Percentiles rank a stretch among this genome's conserved stretches.
phyloP scores from a whole-genome alignment of 306 rosid genomes.

The Glycine soja region DNA sequence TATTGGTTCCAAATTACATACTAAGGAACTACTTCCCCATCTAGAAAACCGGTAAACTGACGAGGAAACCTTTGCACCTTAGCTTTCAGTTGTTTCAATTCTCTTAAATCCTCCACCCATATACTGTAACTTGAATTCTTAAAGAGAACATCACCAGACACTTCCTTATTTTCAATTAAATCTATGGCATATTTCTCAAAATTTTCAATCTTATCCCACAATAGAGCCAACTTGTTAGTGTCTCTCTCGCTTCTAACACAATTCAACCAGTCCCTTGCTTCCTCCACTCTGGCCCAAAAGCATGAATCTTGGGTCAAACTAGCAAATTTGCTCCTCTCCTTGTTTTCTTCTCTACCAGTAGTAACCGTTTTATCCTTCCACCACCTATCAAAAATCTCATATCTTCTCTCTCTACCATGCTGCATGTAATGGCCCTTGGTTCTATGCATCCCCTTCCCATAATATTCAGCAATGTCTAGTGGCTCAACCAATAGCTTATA shows the following conservation, averaged over 20 bases:
- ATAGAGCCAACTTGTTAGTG: conserved; percentile 39
- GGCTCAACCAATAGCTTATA: conserved; percentile 86
- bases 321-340: conserved; percentile 69
- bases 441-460: conserved; percentile 56
- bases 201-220: conserved; percentile 59
- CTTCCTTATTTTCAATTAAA: conserved; percentile 66
- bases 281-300: conserved; percentile 93
- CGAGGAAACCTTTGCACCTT: conserved; percentile 46
- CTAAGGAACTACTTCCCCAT: conserved; percentile 55
- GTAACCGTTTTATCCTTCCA: conserved; percentile 58
- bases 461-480: conserved; percentile 84
- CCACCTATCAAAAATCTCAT: conserved; percentile 81
- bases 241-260: conserved; percentile 63
- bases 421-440: conserved; percentile 73
- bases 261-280: conserved; percentile 82
- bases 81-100: conserved; percentile 54
- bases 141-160: conserved; percentile 73
- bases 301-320: conserved; percentile 87
- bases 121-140: conserved; percentile 76
- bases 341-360: conserved; percentile 37
- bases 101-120: conserved; percentile 63
- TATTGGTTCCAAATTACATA: conserved; percentile 33
- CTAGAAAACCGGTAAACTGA: conserved; percentile 47
- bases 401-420: conserved; percentile 81
- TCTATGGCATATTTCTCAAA: conserved; percentile 66